Percentiles rank a stretch among this genome's conserved stretches.
phyloP scores from a whole-genome alignment of 2,329 filamentous ascomycete genomes.

The Neofusicoccum ribis region DNA sequence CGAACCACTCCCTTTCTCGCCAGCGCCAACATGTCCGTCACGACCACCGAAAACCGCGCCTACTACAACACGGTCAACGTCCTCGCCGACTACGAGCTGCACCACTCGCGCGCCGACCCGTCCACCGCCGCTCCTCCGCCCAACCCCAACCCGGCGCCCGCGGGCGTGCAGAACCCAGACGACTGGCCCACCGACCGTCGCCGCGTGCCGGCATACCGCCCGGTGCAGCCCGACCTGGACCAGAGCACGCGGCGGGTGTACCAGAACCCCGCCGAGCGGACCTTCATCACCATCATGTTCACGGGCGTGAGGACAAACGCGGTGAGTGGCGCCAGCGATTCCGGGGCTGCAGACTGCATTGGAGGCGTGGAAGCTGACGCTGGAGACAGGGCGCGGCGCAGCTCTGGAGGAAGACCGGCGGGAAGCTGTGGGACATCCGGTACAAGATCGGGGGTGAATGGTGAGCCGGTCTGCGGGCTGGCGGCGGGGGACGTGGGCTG shows the following conservation, averaged over 20 bases:
- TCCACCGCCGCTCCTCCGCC: conserved; percentile 30
- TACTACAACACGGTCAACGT: conserved; percentile 38
- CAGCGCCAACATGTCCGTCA: conserved; percentile 42
- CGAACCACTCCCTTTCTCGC: neutral
- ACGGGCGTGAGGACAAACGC: conserved; percentile 48
- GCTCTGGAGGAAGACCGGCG: conserved; percentile 34
- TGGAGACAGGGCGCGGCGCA: neutral
- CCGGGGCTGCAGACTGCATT: no score
- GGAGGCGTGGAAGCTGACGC: neutral
- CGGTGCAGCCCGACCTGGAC: conserved; percentile 47
- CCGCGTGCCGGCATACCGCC: conserved; percentile 50
- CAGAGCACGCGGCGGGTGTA: conserved; percentile 46
- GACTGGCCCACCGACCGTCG: conserved; percentile 52
- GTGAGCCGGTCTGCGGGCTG: conserved; percentile 23
- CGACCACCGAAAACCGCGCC: conserved; percentile 44
- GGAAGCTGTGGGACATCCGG: conserved; percentile 53
- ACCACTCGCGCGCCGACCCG: conserved; percentile 40
- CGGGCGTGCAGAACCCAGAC: conserved; percentile 32
- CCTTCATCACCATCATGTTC: conserved; percentile 55
- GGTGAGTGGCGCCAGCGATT: conserved; percentile 31
- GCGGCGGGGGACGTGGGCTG: no score
- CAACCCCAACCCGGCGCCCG: conserved; percentile 31
- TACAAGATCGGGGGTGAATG: conserved; percentile 59
- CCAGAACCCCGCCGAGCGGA: conserved; percentile 45
- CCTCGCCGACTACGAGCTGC: conserved; percentile 50